These are phyloP conservation scores for Luzula sylvatica DNA, from an alignment of 176 grass and related monocot genomes.

Conservation along the genomic window DNA sequence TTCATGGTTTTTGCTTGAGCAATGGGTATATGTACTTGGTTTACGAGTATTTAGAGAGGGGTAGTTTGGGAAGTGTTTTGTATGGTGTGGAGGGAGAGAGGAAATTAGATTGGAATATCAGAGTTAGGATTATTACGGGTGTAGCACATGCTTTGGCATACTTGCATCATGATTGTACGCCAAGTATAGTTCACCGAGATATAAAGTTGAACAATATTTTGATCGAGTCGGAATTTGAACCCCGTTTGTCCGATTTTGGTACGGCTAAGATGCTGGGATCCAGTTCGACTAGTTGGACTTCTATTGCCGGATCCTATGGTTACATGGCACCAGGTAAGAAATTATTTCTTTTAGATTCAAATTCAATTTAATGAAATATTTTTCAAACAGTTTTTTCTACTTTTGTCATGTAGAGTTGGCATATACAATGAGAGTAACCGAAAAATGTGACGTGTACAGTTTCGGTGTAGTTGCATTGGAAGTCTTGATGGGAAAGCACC, in stretches of 20 bases:
- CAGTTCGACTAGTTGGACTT: slow-evolving; percentile 35
- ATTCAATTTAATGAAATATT: too few species aligned
- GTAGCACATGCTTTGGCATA: slow-evolving; percentile 54
- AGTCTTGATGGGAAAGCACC: slow-evolving; percentile 56
- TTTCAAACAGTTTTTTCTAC: too few species aligned
- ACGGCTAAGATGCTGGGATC: slow-evolving; percentile 39
- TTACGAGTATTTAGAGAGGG: slow-evolving; percentile 52
- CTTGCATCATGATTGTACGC: slow-evolving; percentile 64
- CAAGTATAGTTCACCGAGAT: slow-evolving; percentile 56
- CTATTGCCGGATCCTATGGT: slow-evolving; percentile 51
- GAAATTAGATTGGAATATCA: slow-evolving; percentile 37
- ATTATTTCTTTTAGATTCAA: too few species aligned
- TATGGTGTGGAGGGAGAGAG: slow-evolving; percentile 31
- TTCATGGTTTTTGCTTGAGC: slow-evolving; percentile 55
- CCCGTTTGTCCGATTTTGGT: slow-evolving; percentile 59
- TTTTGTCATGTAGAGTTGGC: slow-evolving; percentile 52
- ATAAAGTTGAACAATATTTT: slow-evolving; percentile 54
- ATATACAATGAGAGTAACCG: slow-evolving; percentile 63
- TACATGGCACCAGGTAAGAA: slow-evolving; percentile 87
- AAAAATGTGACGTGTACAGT: too few species aligned
- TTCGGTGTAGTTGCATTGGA: slow-evolving; percentile 62
- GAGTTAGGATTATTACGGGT: slow-evolving; percentile 31
- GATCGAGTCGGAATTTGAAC: slow-evolving; percentile 36
- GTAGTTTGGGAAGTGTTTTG: slow-evolving; percentile 46
- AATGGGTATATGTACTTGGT: slow-evolving; percentile 46